phyloP scores from a whole-genome alignment of 805 yeast genomes.

The Wickerhamomyces hampshirensis region DNA sequence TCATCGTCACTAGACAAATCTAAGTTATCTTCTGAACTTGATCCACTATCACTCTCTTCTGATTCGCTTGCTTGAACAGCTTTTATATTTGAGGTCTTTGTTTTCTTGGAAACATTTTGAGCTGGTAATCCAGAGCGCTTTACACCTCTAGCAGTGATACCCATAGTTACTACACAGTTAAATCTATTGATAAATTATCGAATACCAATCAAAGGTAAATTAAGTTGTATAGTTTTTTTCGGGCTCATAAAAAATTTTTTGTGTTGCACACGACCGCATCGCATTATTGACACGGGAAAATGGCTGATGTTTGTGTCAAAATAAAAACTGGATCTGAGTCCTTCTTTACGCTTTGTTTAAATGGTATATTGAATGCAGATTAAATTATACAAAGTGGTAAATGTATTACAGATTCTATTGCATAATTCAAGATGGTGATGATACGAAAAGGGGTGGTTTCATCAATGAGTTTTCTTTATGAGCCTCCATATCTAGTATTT shows the following conservation, averaged over 20 bases:
- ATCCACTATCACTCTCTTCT: slow-evolving; percentile 22
- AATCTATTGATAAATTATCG: too few relatives aligned
- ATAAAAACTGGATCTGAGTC: too few relatives aligned
- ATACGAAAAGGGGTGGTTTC: slow-evolving; percentile 25
- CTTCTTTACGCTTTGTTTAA: too few relatives aligned
- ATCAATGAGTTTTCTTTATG: slow-evolving; percentile 29
- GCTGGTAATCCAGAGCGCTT: slow-evolving; percentile 17
- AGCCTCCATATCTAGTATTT: slow-evolving; percentile 12
- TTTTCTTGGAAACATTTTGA: slow-evolving; percentile 14
- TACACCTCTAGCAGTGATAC: slow-evolving; percentile 15
- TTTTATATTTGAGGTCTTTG: slow-evolving; percentile 15
- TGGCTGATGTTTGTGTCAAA: too few relatives aligned
- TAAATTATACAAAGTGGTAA: too few relatives aligned
- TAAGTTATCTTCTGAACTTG: slow-evolving; percentile 17
- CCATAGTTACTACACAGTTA: slow-evolving; percentile 10
- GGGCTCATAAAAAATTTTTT: neutral
- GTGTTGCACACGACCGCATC: neutral
- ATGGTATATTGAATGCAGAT: too few relatives aligned
- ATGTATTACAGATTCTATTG: neutral
- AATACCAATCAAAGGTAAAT: too few relatives aligned
- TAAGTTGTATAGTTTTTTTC: too few relatives aligned
- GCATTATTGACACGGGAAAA: too few relatives aligned
- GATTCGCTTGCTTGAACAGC: slow-evolving; percentile 22
- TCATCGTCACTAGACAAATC: slow-evolving; percentile 13
- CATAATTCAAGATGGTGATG: neutral